These are phyloP conservation scores for Colletotrichum musicola DNA, from an alignment of 2,329 filamentous ascomycete genomes.

Conservation along the genomic window DNA sequence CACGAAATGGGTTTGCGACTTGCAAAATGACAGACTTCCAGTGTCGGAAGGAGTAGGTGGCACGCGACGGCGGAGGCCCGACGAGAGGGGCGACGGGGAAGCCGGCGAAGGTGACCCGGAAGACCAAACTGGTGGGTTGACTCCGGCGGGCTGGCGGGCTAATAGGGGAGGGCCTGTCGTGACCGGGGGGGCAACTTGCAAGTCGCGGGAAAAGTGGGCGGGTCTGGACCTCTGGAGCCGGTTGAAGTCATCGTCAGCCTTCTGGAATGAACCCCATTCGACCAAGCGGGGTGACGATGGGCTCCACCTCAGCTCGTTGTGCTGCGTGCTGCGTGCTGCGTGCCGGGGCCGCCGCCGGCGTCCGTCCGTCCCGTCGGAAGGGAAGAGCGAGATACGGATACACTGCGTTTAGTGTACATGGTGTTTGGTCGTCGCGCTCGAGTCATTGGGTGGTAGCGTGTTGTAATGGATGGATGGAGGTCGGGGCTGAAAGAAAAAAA, in stretches of 20 bases:
- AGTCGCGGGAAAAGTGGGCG: conserved; percentile 15
- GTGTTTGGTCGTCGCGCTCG: conserved; percentile 1
- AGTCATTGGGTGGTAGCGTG: conserved; percentile 28
- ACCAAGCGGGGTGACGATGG: background rate
- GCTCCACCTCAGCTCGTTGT: conserved; percentile 7
- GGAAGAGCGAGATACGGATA: background rate
- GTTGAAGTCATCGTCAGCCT: conserved; percentile 25
- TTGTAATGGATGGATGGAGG: conserved; percentile 9
- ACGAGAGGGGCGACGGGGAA: conserved; percentile 28
- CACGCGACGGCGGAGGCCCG: conserved; percentile 6
- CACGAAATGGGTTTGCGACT: background rate
- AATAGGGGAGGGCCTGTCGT: background rate
- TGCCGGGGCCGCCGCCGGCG: conserved; percentile 1
- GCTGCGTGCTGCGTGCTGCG: conserved; percentile 12
- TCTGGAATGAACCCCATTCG: conserved; percentile 37
- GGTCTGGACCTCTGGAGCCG: conserved; percentile 19
- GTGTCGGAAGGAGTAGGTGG: conserved; percentile 12
- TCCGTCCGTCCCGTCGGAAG: conserved; percentile 21
- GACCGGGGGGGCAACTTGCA: conserved; percentile 1
- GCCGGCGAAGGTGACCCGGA: conserved; percentile 16
- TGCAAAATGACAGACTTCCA: conserved; percentile 1
- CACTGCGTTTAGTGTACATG: background rate
- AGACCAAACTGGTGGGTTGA: conserved; percentile 24
- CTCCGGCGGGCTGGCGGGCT: conserved; percentile 19
- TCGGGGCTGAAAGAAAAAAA: conserved; percentile 14